phyloP scores from a whole-genome alignment of 2,329 filamentous ascomycete species.

The Cyclaneusma minus region DNA sequence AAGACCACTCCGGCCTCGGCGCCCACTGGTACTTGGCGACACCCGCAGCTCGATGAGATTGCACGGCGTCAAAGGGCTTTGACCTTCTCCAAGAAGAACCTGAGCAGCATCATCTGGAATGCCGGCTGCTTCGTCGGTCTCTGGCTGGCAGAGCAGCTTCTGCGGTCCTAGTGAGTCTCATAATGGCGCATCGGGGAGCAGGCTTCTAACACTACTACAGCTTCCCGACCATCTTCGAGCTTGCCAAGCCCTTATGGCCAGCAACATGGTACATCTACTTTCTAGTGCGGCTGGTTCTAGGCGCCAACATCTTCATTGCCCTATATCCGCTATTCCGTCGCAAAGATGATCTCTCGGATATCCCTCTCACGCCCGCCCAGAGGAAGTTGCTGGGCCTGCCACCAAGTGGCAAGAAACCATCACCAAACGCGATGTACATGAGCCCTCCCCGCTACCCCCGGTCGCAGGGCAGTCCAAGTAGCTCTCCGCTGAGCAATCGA shows the following conservation, averaged over 20 bases:
- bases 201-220: slow-evolving; percentile 11
- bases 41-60: slow-evolving; percentile 81
- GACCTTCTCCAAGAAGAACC: slow-evolving; percentile 64
- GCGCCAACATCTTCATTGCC: slow-evolving; percentile 58
- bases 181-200: slow-evolving; percentile 7
- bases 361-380: slow-evolving; percentile 80
- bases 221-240: slow-evolving; percentile 13
- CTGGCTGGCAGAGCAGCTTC: slow-evolving; percentile 25
- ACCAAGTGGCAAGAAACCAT: slow-evolving; percentile 44
- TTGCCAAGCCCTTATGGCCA: slow-evolving; percentile 9
- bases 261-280: slow-evolving; percentile 23
- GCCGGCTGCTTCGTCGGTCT: slow-evolving; percentile 33
- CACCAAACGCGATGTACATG: slow-evolving; percentile 57
- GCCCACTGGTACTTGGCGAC: slow-evolving; percentile 65
- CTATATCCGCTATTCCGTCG: slow-evolving; percentile 56
- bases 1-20: slow-evolving; percentile 12
- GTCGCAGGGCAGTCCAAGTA: slow-evolving; percentile 42
- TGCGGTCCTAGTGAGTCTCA: slow-evolving; percentile 20
- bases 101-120: slow-evolving; percentile 57
- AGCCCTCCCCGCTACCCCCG: slow-evolving; percentile 80
- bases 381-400: slow-evolving; percentile 70
- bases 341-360: slow-evolving; percentile 70
- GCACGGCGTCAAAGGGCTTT: slow-evolving; percentile 62
- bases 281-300: slow-evolving; percentile 36
- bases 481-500: slow-evolving; percentile 44